Conservation (phyloP, 768 basidiomycete genomes). For the Boletus eberwhitei region DNA sequence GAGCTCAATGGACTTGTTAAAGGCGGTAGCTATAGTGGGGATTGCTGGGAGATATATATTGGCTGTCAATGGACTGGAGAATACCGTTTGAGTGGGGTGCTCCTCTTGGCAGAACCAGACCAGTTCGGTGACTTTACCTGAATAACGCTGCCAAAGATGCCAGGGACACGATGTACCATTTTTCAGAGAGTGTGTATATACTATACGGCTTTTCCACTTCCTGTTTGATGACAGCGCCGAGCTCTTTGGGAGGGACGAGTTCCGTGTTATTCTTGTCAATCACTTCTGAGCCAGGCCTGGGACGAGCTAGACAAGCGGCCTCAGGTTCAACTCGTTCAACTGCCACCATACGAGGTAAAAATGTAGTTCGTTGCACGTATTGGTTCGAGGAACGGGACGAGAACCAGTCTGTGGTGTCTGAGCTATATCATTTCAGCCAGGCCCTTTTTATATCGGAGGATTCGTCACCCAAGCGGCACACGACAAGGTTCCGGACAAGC, state of each 20-base stretch:
- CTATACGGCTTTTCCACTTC: conserved; percentile 34
- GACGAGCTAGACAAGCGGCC: not conserved
- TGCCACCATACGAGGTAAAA: not conserved
- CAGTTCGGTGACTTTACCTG: conserved; percentile 39
- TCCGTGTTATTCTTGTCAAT: not conserved
- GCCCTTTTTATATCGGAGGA: not conserved
- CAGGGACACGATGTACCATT: conserved; percentile 66
- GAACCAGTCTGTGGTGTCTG: not conserved
- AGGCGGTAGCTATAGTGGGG: conserved; percentile 55
- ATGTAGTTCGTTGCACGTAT: not conserved
- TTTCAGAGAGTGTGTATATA: conserved; percentile 53
- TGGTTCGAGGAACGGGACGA: not conserved
- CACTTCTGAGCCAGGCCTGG: not conserved
- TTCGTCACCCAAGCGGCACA: not conserved
- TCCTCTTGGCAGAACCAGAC: not conserved
- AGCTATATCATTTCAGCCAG: no score
- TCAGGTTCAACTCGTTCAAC: not conserved
- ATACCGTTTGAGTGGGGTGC: not conserved
- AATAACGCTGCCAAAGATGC: conserved; percentile 62
- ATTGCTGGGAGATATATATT: conserved; percentile 82
- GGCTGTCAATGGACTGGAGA: conserved; percentile 59
- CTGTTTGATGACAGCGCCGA: not conserved
- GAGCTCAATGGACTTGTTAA: conserved; percentile 62
- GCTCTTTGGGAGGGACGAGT: not conserved
- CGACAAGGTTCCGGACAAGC: no score